Evolutionary conservation across 306 rosid genomes (phyloP).

Genomic region (Cucumis sativus): Cucumber_9930_V3 NC_026660.2:22769001-22769500

Average conservation of each 20-base stretch:
- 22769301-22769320: not conserved
- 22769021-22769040: not conserved
- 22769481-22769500: slow-evolving; percentile 21
- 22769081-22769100: not conserved
- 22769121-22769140: not conserved
- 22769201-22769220: not conserved
- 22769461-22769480: slow-evolving; percentile 24
- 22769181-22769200: not conserved
- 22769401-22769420: slow-evolving; percentile 29
- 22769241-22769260: slow-evolving; percentile 3
- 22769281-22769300: not conserved
- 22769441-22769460: slow-evolving; percentile 23
- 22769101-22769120: not conserved
- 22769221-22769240: not conserved
- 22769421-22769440: slow-evolving; percentile 37
- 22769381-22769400: slow-evolving; percentile 11
- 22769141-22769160: not conserved
- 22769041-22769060: not conserved
- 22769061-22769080: not conserved
- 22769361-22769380: slow-evolving; percentile 19
- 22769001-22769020: not conserved
- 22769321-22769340: slow-evolving; percentile 25
- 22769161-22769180: not conserved
- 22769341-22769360: slow-evolving; percentile 35
- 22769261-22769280: not conserved